Evolutionary conservation across 257 asterid species (phyloP).

Genomic region (Ophiorrhiza pumila): DNA sequence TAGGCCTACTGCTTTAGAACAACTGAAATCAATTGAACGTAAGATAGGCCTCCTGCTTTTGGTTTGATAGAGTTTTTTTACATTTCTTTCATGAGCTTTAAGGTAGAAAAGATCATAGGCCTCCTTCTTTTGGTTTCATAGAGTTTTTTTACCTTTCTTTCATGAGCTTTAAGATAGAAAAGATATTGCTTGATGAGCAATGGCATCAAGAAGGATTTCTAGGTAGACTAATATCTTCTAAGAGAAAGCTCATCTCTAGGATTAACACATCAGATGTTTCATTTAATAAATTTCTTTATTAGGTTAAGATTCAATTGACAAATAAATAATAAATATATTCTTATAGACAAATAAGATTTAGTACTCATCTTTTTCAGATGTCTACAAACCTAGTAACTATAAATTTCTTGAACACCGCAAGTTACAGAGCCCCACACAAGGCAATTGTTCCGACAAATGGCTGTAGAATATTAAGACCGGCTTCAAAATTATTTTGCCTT

Average conservation of each 20-base stretch:
- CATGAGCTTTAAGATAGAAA: background rate
- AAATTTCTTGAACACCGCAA: background rate
- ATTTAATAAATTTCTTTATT: background rate
- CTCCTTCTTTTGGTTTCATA: background rate
- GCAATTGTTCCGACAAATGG: background rate
- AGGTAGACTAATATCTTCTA: background rate
- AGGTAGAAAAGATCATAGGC: no score
- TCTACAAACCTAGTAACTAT: background rate
- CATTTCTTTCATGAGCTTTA: background rate
- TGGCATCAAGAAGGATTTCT: background rate
- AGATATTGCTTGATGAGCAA: background rate
- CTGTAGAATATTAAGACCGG: background rate
- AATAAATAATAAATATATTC: background rate
- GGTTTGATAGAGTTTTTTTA: background rate
- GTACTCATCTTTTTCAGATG: background rate
- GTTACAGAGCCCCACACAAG: background rate
- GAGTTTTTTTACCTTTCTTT: background rate
- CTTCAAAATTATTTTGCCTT: background rate
- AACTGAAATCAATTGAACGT: no score
- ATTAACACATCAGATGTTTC: background rate
- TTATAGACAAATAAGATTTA: background rate
- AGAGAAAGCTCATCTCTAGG: background rate
- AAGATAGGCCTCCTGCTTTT: background rate
- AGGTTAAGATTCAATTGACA: background rate
- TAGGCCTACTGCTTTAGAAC: no score